phyloP scores from a whole-genome alignment of 331 rosid genomes.

The Dryas integrifolia region DNA sequence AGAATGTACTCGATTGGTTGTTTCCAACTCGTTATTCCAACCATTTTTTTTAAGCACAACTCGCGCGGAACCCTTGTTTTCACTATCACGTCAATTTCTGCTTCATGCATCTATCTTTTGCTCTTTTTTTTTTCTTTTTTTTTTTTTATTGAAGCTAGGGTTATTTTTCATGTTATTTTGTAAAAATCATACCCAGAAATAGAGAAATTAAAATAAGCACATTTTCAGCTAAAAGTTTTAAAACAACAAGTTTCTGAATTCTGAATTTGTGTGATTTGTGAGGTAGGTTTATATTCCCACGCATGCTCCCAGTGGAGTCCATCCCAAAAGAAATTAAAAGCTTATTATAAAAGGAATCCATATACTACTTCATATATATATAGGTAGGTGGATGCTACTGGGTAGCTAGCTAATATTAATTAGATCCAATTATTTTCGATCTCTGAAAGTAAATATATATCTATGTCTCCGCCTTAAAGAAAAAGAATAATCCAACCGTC shows the following conservation, averaged over 20 bases:
- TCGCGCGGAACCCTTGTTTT: not conserved
- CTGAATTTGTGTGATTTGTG: not conserved
- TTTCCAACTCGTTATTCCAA: not conserved
- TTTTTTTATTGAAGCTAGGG: too few species aligned
- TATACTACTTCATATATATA: not conserved
- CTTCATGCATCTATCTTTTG: not conserved
- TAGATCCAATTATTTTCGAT: not conserved
- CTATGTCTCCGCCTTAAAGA: not conserved
- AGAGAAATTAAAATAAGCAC: not conserved
- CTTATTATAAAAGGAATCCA: not conserved
- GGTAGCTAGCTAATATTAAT: constrained; percentile 1
- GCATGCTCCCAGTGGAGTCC: not conserved
- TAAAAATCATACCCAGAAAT: too few species aligned
- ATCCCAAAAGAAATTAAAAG: not conserved
- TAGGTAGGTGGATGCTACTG: not conserved
- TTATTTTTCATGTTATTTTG: too few species aligned
- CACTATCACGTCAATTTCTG: not conserved
- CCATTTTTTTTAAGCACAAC: not conserved
- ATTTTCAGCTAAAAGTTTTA: not conserved
- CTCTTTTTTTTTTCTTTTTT: not conserved
- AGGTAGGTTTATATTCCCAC: constrained; percentile 6
- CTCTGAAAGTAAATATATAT: not conserved
- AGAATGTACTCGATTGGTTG: not conserved
- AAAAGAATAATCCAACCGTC: constrained; percentile 14
- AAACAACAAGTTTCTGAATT: not conserved